Base-by-base conservation (phyloP, 1,284 basidiomycete genomes). In the Ganoderma meredithae region DNA sequence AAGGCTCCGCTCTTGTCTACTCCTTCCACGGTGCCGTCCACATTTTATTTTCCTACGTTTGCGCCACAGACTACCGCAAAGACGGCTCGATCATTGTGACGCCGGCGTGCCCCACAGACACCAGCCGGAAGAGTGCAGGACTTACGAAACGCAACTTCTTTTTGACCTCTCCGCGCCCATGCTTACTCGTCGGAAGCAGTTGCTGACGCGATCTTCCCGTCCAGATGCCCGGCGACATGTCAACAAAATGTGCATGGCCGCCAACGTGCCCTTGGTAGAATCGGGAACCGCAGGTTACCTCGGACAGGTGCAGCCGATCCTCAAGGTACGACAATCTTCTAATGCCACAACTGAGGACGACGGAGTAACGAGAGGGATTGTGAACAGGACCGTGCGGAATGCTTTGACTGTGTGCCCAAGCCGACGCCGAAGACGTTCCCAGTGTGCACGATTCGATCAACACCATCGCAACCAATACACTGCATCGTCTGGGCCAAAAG, bases 401-500 rank as follows among this genome's bases (percentile, higher is more conserved):
- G 96, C 80, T 98, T 96, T 76, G 95, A 97, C 77, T 98, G 96
- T 75, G 84, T 94, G 43, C 88, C 90, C 3, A 99, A 99, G 80
- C 91, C 92, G 0, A 92, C 93, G 0, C 95, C 96, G 0, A 99
- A 97, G 79, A 94, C 95, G 0, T 99, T 95, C 78, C 97, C 98
- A 0, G 97, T 99, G 2, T 99, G 98, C 81, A 99, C 98, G 0
- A 99, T 99, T 75, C 92, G 98, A 59, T 96, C 96, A 1, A 99
- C 98, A 0, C 98, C 98, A 0, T 96, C 94, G 65, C 96, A 97
- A 71, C 96, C 98, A 0, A 98, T 99, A 61, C 98, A 99, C 78
- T 99, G 97, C 78, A 99, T 99, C 66, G 97, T 99, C 0, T 99
- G 98, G 98, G 96, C 95, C 40, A 99, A 99, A 80, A 97, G 90